Percentiles rank a stretch among this genome's conserved stretches.
Evolutionary conservation across 2,329 filamentous ascomycete genomes (phyloP).

Genomic region (Grosmannia huntii): DNA sequence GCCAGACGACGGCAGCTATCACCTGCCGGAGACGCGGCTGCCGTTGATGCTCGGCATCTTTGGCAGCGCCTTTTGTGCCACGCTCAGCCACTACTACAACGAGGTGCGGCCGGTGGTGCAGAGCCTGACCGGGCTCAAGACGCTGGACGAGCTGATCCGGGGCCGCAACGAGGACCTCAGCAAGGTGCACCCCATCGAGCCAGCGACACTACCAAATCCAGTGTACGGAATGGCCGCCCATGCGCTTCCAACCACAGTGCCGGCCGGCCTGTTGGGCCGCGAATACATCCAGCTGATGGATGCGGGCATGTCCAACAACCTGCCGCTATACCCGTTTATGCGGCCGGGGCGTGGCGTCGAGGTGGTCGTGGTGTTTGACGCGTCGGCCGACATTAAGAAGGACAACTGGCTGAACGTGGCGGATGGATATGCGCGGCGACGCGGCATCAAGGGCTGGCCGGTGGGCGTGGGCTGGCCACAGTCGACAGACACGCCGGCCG

Average conservation of each 20-base stretch:
- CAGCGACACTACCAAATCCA: constrained; percentile 83
- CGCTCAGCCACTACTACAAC: constrained; percentile 88
- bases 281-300: constrained; percentile 82
- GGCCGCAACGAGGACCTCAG: constrained; percentile 72
- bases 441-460: constrained; percentile 89
- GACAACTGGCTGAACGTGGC: constrained; percentile 95
- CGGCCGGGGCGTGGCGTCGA: constrained; percentile 82
- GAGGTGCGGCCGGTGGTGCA: constrained; percentile 77
- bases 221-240: constrained; percentile 64
- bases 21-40: constrained; percentile 72
- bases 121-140: constrained; percentile 59
- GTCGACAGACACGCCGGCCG: constrained; percentile 39
- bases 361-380: constrained; percentile 84
- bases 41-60: constrained; percentile 88
- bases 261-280: constrained; percentile 57
- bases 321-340: constrained; percentile 89
- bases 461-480: constrained; percentile 89
- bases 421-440: constrained; percentile 83
- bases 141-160: constrained; percentile 71
- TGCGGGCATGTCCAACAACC: constrained; percentile 95
- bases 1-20: constrained; percentile 46
- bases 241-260: constrained; percentile 62
- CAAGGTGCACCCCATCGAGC: constrained; percentile 90
- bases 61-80: constrained; percentile 92
- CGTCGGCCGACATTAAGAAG: constrained; percentile 80